Conservation (phyloP, 73 alveolate species). For the Tetrahymena malaccensis region DNA sequence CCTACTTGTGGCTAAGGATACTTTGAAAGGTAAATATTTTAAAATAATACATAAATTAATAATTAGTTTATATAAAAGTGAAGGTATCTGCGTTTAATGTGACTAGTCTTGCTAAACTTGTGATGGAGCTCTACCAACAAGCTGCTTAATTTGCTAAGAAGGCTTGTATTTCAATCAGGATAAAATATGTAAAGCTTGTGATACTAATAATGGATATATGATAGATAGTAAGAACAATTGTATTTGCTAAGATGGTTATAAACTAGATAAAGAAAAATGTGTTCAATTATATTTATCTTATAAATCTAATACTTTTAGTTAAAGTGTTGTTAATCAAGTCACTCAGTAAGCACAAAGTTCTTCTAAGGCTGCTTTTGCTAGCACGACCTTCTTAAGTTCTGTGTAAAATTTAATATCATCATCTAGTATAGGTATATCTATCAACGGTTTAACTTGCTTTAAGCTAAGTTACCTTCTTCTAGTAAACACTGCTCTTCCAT, state of each 20-base stretch:
- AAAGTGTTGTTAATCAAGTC: background rate
- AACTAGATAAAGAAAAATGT: background rate
- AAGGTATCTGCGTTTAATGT: background rate
- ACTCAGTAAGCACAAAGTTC: background rate
- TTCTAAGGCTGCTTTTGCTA: background rate
- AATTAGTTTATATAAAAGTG: background rate
- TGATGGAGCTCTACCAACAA: background rate
- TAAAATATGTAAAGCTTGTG: background rate
- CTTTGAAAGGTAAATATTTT: background rate
- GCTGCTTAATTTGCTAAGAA: background rate
- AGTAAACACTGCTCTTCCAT: background rate
- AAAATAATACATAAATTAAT: too few species aligned
- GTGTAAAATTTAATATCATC: background rate
- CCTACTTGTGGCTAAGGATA: background rate
- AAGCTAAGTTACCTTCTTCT: background rate
- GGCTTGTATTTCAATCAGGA: background rate
- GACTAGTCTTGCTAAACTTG: background rate
- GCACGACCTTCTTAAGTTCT: background rate
- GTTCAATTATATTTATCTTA: background rate
- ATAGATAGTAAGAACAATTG: background rate
- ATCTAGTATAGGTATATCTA: background rate
- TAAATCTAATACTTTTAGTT: background rate
- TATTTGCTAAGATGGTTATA: background rate
- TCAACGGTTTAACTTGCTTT: background rate
- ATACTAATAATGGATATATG: background rate